phyloP scores from a whole-genome alignment of 2,329 filamentous ascomycete species.

The Leptographium lundbergii region DNA sequence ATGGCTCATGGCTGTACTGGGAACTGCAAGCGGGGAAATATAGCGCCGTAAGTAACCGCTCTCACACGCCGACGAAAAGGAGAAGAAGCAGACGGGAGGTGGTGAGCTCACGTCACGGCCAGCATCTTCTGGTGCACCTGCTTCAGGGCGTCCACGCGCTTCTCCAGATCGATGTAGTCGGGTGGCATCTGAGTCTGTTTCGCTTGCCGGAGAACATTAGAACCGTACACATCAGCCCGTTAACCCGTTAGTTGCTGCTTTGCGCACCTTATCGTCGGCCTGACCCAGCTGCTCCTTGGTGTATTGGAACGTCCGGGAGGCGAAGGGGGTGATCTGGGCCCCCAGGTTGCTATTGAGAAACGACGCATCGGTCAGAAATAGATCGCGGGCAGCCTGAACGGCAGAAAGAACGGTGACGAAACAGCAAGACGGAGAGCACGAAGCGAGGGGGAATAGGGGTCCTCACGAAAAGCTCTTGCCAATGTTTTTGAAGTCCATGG shows the following conservation, averaged over 20 bases:
- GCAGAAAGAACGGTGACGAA: neutral
- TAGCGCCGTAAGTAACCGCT: neutral
- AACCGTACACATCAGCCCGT: neutral
- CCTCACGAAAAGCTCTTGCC: slow-evolving; percentile 43
- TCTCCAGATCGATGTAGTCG: slow-evolving; percentile 97
- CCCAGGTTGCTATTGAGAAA: slow-evolving; percentile 39
- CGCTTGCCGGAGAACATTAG: neutral
- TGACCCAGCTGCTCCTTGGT: slow-evolving; percentile 96
- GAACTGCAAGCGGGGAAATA: slow-evolving; percentile 40
- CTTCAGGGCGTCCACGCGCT: slow-evolving; percentile 94
- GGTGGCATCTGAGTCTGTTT: slow-evolving; percentile 82
- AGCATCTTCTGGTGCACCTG: slow-evolving; percentile 95
- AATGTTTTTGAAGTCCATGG: slow-evolving; percentile 48
- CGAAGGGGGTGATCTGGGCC: slow-evolving; percentile 81
- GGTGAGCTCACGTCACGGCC: slow-evolving; percentile 68
- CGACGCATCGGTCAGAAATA: slow-evolving; percentile 1
- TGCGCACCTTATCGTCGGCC: slow-evolving; percentile 73
- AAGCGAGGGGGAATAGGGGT: neutral
- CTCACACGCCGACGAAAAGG: neutral
- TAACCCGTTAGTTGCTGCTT: neutral
- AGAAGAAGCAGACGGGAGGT: neutral
- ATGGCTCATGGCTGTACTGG: slow-evolving; percentile 80
- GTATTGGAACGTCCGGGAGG: slow-evolving; percentile 89
- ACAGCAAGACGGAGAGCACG: neutral
- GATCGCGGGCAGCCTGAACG: neutral